Base-by-base conservation (phyloP, 805 yeast species). In the Monosporozyma aquatica region DNA sequence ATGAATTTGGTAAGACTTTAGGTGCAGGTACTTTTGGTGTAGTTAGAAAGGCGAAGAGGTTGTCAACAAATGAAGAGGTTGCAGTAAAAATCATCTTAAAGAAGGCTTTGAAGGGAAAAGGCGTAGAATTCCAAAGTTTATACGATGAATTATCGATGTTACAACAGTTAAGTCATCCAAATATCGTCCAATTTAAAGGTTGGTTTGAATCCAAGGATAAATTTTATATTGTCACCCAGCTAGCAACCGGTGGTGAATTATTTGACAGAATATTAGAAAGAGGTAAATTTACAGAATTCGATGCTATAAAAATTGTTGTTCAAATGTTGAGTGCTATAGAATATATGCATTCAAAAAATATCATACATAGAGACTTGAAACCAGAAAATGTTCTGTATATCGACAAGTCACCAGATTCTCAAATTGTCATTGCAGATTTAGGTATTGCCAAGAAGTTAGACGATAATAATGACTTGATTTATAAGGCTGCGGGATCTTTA, bases 1-100 rank as follows among this genome's bases (percentile, higher is more conserved):
- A 86, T 55, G 75, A 79, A 7, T 85, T 87, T 59, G 90, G 89
- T 10, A 76, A 75, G 46, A 86, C 95, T 0, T 65, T 89, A 10
- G 97, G 97, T 8, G 97, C 97, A 0, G 97, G 98, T 5, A 77
- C 95, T 1, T 92, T 87, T 63, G 97, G 98, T 30, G 81, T 90
- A 2, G 97, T 90, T 3, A 72, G 95, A 52, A 74, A 75, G 48
- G 97, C 96, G 2, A 67, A 75, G 29, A 57, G 63, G 41, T 54
- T 66, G 26, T 58, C 64, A 8, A 73, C 75, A 1, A 63, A 65
- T 33, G 87, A 86, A 52, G 78, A 82, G 45, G 95, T 87, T 13
- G 97, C 97, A 0, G 75, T 90, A 49, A 90, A 90, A 67, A 87
- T 90, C 55, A 80, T 90, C 28, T 64, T 87, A 54, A 87, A 87